Percentiles rank a stretch among this genome's conserved stretches.
phyloP scores from a whole-genome alignment of 2,329 filamentous ascomycete species.

The Exophiala sp. region DNA sequence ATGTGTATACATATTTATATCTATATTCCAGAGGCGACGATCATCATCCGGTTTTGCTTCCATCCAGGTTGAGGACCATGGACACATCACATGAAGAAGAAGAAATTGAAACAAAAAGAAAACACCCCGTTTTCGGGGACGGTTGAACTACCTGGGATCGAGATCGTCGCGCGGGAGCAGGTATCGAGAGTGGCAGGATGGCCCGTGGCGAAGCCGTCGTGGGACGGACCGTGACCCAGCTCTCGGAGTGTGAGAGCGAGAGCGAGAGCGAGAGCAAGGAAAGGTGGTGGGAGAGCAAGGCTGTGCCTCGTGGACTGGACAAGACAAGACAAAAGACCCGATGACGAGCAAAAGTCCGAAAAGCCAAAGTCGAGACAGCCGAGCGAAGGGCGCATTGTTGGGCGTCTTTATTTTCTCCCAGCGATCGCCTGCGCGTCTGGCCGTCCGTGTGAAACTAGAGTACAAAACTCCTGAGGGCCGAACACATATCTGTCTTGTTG shows the following conservation, averaged over 20 bases:
- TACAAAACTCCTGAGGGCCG: not conserved
- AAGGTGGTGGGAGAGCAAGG: not conserved
- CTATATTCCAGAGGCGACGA: not conserved
- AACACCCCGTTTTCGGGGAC: too few species aligned
- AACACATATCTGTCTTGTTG: not conserved
- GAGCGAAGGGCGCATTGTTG: conserved; percentile 11
- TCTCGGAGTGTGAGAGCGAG: not conserved
- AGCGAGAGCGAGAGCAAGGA: not conserved
- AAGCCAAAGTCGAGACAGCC: conserved; percentile 28
- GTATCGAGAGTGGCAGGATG: not conserved
- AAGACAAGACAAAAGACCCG: conserved; percentile 10
- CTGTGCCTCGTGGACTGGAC: too few species aligned
- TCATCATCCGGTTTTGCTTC: not conserved
- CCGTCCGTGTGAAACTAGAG: conserved; percentile 1
- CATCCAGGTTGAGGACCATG: conserved; percentile 13
- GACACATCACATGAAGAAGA: conserved; percentile 1
- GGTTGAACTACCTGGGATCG: too few species aligned
- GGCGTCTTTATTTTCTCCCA: not conserved
- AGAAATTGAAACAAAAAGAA: too few species aligned
- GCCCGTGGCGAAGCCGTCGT: not conserved
- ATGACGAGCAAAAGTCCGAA: conserved; percentile 24
- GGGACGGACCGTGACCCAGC: not conserved
- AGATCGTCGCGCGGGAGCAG: too few species aligned
- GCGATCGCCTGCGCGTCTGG: conserved; percentile 1
- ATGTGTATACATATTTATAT: not conserved